Evolutionary conservation across 345 rosid genomes (phyloP).

Genomic region (Aquilaria sinensis): DNA sequence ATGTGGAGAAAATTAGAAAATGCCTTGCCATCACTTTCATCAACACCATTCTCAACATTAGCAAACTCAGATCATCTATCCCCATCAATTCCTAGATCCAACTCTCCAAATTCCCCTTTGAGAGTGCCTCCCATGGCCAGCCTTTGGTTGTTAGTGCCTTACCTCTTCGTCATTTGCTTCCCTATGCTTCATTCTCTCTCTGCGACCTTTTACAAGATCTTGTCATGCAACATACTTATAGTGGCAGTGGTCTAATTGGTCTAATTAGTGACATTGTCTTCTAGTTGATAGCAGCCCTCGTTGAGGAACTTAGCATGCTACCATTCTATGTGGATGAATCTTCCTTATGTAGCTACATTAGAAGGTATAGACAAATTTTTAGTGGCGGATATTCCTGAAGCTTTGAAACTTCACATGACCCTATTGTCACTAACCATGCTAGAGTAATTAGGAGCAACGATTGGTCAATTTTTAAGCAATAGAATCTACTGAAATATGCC

Average conservation of each 20-base stretch:
- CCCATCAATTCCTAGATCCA: constrained; percentile 27
- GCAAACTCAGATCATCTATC: constrained; percentile 25
- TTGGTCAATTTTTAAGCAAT: constrained; percentile 40
- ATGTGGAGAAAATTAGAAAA: constrained; percentile 14
- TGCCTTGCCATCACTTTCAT: constrained; percentile 24
- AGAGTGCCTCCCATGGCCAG: constrained; percentile 32
- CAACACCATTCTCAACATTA: constrained; percentile 33
- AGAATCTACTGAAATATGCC: constrained; percentile 37
- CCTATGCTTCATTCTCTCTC: constrained; percentile 35
- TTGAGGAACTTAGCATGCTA: constrained; percentile 54
- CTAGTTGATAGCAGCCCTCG: constrained; percentile 55
- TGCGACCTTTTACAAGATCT: constrained; percentile 23
- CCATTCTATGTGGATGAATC: constrained; percentile 43
- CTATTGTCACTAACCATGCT: constrained; percentile 37
- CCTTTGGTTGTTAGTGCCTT: constrained; percentile 33
- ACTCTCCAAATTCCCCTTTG: constrained; percentile 38
- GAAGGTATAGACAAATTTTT: constrained; percentile 26
- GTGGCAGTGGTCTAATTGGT: constrained; percentile 25
- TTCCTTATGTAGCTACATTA: constrained; percentile 25
- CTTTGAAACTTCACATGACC: constrained; percentile 33
- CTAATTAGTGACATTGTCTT: constrained; percentile 54
- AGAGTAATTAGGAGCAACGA: constrained; percentile 46
- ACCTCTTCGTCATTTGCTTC: constrained; percentile 24
- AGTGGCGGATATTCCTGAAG: constrained; percentile 51
- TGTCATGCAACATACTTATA: constrained; percentile 11